phyloP scores from a whole-genome alignment of 495 filamentous ascomycete species.

The Mytilinidion resinicola region DNA sequence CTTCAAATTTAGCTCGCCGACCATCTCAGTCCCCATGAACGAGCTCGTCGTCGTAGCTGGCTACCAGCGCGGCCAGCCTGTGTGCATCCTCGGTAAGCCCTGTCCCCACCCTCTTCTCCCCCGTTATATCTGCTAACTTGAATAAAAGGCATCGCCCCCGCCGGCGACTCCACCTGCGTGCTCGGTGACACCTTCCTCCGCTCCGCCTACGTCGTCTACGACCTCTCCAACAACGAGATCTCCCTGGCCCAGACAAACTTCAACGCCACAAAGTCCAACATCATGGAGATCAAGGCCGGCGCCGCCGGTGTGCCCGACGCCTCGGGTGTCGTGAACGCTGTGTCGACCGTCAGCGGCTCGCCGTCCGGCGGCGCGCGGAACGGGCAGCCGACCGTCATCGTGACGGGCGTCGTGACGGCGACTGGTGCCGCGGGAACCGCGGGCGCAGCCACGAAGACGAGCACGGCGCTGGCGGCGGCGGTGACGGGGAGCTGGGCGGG shows the following conservation, averaged over 20 bases:
- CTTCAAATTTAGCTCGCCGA: constrained; percentile 66
- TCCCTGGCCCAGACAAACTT: constrained; percentile 80
- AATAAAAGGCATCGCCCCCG: constrained; percentile 64
- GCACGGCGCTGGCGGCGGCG: background rate
- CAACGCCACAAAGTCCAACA: constrained; percentile 57
- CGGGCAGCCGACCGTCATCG: constrained; percentile 11
- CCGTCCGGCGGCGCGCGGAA: constrained; percentile 27
- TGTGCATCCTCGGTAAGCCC: constrained; percentile 51
- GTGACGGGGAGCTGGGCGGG: background rate
- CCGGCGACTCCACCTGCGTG: constrained; percentile 58
- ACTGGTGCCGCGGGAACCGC: background rate
- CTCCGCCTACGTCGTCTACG: constrained; percentile 88
- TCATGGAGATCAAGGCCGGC: constrained; percentile 69
- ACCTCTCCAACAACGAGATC: constrained; percentile 81
- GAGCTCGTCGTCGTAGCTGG: constrained; percentile 70
- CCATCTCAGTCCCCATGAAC: constrained; percentile 64
- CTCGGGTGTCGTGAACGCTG: constrained; percentile 57
- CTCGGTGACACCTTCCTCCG: constrained; percentile 92
- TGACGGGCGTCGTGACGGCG: background rate
- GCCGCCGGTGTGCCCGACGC: constrained; percentile 61
- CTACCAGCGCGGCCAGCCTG: constrained; percentile 41
- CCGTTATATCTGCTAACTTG: background rate
- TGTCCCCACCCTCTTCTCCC: constrained; percentile 33
- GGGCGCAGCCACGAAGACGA: constrained; percentile 2
- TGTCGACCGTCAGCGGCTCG: constrained; percentile 37